A percentile compares a stretch with the other conserved stretches of the same genome.
Evolutionary conservation across 2,329 filamentous ascomycete species (phyloP).

Genomic region (Paecilomyces niveus): DNA sequence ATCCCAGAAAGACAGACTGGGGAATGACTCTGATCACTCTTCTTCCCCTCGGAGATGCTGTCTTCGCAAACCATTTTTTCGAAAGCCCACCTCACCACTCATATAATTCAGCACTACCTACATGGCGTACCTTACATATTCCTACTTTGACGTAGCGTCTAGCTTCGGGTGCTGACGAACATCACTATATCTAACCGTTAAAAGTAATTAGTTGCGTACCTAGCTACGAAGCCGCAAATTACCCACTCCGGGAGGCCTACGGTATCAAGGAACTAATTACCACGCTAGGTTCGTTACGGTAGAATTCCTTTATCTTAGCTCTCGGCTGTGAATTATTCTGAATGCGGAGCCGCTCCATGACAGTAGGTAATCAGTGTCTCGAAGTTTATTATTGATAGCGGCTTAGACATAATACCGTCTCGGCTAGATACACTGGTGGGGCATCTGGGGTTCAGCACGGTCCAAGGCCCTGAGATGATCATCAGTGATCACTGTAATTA

Average conservation of each 20-base stretch:
- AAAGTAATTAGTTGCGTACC: background rate
- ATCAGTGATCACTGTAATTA: background rate
- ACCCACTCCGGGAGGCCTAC: background rate
- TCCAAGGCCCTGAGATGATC: background rate
- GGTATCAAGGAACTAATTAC: too few species aligned
- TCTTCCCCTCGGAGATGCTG: too few species aligned
- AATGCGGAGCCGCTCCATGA: background rate
- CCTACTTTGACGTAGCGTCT: background rate
- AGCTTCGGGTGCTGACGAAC: background rate
- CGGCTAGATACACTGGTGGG: background rate
- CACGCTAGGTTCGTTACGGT: too few species aligned
- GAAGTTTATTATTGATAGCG: background rate
- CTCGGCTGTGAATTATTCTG: background rate
- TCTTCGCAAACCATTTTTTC: background rate
- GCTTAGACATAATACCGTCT: background rate
- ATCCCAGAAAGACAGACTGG: background rate
- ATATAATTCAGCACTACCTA: background rate
- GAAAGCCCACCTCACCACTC: background rate
- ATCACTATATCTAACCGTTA: background rate
- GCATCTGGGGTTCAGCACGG: background rate
- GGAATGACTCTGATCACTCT: too few species aligned
- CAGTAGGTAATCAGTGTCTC: background rate
- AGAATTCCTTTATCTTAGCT: background rate
- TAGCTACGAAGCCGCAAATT: background rate
- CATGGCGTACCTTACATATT: background rate